Evolutionary conservation across 495 filamentous ascomycete genomes (phyloP).

Genomic region (Penicillium subrubescens): DNA sequence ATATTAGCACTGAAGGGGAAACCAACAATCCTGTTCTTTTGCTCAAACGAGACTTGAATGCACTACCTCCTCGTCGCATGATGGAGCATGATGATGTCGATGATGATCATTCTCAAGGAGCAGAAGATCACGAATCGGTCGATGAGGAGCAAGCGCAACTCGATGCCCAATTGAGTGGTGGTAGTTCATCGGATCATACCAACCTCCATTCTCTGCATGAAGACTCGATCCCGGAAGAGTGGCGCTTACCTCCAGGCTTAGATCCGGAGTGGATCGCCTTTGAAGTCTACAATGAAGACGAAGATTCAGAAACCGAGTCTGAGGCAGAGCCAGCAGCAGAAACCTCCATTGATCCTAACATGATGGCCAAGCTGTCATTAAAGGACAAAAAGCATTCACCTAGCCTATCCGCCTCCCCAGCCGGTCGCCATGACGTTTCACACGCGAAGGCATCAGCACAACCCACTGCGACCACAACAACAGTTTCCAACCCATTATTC

Average conservation of each 20-base stretch:
- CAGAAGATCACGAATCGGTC: constrained; percentile 23
- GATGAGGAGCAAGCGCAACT: constrained; percentile 62
- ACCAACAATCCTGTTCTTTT: constrained; percentile 85
- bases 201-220: constrained; percentile 34
- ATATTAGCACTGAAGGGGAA: constrained; percentile 77
- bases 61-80: constrained; percentile 69
- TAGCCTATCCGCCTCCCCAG: constrained; percentile 26
- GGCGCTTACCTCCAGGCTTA: constrained; percentile 74
- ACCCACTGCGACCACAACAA: constrained; percentile 41
- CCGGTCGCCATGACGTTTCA: constrained; percentile 8
- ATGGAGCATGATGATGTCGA: constrained; percentile 51
- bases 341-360: constrained; percentile 38
- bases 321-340: constrained; percentile 44
- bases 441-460: constrained; percentile 28
- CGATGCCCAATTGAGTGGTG: constrained; percentile 65
- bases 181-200: constrained; percentile 30
- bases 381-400: constrained; percentile 26
- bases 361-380: constrained; percentile 46
- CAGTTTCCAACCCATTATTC: constrained; percentile 43
- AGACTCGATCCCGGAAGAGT: constrained; percentile 48
- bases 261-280: constrained; percentile 97
- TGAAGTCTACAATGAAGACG: constrained; percentile 75
- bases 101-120: constrained; percentile 26
- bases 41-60: constrained; percentile 80
- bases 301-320: constrained; percentile 61